phyloP scores from a whole-genome alignment of 768 basidiomycete species.

The Amanita rimosa region DNA sequence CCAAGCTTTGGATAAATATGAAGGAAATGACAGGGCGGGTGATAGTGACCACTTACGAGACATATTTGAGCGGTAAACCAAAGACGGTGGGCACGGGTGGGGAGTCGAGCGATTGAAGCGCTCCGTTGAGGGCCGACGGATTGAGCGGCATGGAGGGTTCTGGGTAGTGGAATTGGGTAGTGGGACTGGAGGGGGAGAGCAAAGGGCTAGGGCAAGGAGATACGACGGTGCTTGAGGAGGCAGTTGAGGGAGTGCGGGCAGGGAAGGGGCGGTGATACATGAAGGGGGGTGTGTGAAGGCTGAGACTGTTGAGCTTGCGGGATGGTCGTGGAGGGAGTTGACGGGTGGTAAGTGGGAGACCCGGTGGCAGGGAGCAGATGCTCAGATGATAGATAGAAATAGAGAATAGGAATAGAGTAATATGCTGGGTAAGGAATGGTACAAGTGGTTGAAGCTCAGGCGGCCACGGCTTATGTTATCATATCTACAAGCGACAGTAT shows the following conservation, averaged over 20 bases:
- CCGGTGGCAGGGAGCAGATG: background rate
- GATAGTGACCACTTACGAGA: constrained; percentile 42
- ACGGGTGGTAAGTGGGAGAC: background rate
- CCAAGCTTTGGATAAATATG: constrained; percentile 33
- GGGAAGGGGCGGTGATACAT: constrained; percentile 60
- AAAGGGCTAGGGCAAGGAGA: constrained; percentile 26
- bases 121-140: constrained; percentile 18
- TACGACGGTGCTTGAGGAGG: constrained; percentile 22
- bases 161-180: constrained; percentile 29
- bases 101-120: constrained; percentile 20
- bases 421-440: too few relatives aligned
- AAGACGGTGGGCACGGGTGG: constrained; percentile 40
- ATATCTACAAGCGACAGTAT: too few relatives aligned
- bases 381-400: constrained; percentile 4
- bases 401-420: constrained; percentile 5
- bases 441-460: background rate
- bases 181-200: constrained; percentile 39
- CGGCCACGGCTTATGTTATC: background rate
- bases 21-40: background rate
- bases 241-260: constrained; percentile 42
- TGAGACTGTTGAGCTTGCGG: constrained; percentile 1
- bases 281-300: constrained; percentile 7
- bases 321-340: background rate
- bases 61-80: constrained; percentile 70
- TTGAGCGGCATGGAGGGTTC: constrained; percentile 25